Conservation (phyloP, 108 stramenopile genomes). For the Ochromonas danica region DNA sequence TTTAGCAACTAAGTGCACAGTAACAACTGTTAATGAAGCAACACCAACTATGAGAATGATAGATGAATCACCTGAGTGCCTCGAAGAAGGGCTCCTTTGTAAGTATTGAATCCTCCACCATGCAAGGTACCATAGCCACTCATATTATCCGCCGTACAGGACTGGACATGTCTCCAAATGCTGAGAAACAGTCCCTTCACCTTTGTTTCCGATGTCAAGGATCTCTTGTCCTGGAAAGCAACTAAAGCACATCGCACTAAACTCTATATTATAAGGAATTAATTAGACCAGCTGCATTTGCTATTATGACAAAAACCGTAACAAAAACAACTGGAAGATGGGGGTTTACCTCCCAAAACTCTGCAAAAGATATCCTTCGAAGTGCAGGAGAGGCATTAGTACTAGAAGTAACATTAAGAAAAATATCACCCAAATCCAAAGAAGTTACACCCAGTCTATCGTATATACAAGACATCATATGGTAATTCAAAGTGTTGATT, state of each 20-base stretch:
- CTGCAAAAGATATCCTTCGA: constrained; percentile 21
- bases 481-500: neutral
- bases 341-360: constrained; percentile 48
- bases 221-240: constrained; percentile 10
- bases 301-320: neutral
- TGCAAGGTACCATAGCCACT: constrained; percentile 10
- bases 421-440: constrained; percentile 60
- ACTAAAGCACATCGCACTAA: constrained; percentile 31
- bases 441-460: constrained; percentile 41
- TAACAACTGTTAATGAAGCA: neutral
- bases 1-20: constrained; percentile 1
- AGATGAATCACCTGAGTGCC: constrained; percentile 19
- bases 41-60: neutral
- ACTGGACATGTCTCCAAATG: constrained; percentile 24
- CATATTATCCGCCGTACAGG: neutral
- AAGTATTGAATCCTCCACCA: constrained; percentile 31
- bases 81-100: constrained; percentile 9
- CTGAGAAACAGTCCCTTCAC: constrained; percentile 19
- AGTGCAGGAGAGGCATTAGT: neutral
- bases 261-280: neutral
- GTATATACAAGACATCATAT: neutral
- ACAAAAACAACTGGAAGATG: too few relatives aligned
- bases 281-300: neutral
- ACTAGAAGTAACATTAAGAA: constrained; percentile 46
- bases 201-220: constrained; percentile 4